These are phyloP conservation scores for Eucalyptus melliodora DNA, from an alignment of 345 rosid species.

Conservation along the genomic window DNA sequence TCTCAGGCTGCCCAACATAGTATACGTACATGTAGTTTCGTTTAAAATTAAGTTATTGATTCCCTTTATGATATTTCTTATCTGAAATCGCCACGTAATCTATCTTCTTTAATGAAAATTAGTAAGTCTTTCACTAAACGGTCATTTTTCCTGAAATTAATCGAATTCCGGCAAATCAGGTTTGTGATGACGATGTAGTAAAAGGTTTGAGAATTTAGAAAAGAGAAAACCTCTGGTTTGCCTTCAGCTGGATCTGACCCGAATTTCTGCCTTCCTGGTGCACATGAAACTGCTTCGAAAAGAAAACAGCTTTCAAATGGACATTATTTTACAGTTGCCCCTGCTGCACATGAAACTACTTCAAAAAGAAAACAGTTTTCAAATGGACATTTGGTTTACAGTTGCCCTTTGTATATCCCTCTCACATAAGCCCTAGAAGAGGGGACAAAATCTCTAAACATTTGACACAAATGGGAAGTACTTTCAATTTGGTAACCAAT, in stretches of 20 bases:
- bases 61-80: not conserved
- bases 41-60: not conserved
- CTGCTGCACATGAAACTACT: not conserved
- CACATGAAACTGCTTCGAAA: not conserved
- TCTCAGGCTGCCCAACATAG: not conserved
- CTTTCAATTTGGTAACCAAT: not conserved
- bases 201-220: not conserved
- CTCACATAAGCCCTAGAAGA: not conserved
- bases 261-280: not conserved
- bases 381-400: not conserved
- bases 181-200: too few relatives aligned
- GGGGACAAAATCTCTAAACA: not conserved
- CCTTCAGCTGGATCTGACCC: not conserved
- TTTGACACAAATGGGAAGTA: not conserved
- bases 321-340: not conserved
- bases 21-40: not conserved
- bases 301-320: not conserved
- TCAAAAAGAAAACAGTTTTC: not conserved
- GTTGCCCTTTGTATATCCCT: not conserved
- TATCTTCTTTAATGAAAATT: not conserved
- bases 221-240: not conserved
- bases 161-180: not conserved
- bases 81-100: too few relatives aligned
- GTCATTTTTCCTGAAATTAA: too few relatives aligned
- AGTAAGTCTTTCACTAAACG: too few relatives aligned